phyloP scores from a whole-genome alignment of 2,329 filamentous ascomycete species.

The Zarea fungicola region DNA sequence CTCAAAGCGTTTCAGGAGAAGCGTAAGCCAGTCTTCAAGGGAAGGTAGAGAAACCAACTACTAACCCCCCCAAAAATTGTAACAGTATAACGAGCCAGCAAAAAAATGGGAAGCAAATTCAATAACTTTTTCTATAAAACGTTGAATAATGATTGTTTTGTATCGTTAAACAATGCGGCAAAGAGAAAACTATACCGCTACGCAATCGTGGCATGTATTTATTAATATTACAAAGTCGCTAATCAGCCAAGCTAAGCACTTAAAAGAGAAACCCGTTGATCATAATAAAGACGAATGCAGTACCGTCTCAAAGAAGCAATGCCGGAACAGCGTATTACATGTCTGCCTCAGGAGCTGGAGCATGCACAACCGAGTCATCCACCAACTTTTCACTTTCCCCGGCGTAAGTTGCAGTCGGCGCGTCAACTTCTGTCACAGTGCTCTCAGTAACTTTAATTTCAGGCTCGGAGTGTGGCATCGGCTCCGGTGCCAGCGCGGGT shows the following conservation, averaged over 20 bases:
- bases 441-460: constrained; percentile 1
- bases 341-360: background rate
- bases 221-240: too few species aligned
- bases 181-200: too few species aligned
- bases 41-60: too few species aligned
- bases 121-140: background rate
- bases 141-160: too few species aligned
- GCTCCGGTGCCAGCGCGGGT: background rate
- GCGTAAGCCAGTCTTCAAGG: constrained; percentile 55
- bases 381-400: constrained; percentile 11
- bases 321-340: background rate
- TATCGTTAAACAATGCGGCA: too few species aligned
- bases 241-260: too few species aligned
- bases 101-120: background rate
- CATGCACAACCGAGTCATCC: background rate
- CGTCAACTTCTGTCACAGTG: background rate
- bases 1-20: constrained; percentile 72
- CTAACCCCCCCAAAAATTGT: too few species aligned
- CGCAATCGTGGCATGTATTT: too few species aligned
- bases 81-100: constrained; percentile 4
- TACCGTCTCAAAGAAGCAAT: too few species aligned
- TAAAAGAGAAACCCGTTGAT: too few species aligned
- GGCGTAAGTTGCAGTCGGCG: constrained; percentile 4
- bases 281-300: too few species aligned
- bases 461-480: background rate